Conservation (phyloP, 345 rosid genomes). For the Citrus sinensis region DVS_A1.0 CM039168.1:24084001-24084500, state of each 20-base stretch:
- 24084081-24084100: background rate
- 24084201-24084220: background rate
- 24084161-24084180: background rate
- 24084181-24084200: background rate
- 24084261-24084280: too few relatives aligned
- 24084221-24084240: background rate
- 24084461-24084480: constrained; percentile 1
- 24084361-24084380: constrained; percentile 4
- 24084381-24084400: background rate
- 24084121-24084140: background rate
- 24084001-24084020: background rate
- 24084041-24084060: background rate
- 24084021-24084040: background rate
- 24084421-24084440: background rate
- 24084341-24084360: background rate
- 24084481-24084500: background rate
- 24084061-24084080: background rate
- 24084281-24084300: too few relatives aligned
- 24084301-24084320: too few relatives aligned
- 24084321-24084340: background rate
- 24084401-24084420: background rate
- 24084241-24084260: too few relatives aligned
- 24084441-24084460: background rate
- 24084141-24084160: background rate
- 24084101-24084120: background rate